A percentile compares a stretch with the other conserved stretches of the same genome.
These are phyloP conservation scores for Nakazawaea pomicola DNA, from an alignment of 805 yeast genomes.

Conservation along the genomic window DNA sequence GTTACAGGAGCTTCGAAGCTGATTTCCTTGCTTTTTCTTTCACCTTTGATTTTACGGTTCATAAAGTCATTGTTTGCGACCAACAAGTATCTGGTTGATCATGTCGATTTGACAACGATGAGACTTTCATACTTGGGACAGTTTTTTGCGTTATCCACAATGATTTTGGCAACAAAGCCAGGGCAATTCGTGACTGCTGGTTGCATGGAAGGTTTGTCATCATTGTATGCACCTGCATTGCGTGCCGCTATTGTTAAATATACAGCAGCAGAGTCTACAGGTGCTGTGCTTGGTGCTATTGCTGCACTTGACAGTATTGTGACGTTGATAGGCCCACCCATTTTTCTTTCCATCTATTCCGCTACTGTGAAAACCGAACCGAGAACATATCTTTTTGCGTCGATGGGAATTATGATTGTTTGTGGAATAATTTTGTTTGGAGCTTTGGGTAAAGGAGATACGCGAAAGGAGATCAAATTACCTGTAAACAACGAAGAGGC, in stretches of 20 bases:
- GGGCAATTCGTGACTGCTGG: conserved; percentile 25
- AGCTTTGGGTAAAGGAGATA: not conserved
- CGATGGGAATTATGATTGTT: conserved; percentile 13
- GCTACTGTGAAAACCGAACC: conserved; percentile 28
- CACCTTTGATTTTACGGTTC: conserved; percentile 36
- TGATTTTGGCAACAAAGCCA: conserved; percentile 24
- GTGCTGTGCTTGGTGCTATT: conserved; percentile 61
- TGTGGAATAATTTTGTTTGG: not conserved
- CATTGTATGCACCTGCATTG: conserved; percentile 44
- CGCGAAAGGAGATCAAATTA: not conserved
- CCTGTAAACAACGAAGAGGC: not conserved
- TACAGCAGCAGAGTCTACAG: conserved; percentile 45
- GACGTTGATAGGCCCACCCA: conserved; percentile 38
- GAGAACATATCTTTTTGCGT: conserved; percentile 25
- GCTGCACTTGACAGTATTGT: conserved; percentile 45
- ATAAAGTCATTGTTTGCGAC: conserved; percentile 29
- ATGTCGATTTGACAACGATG: conserved; percentile 38
- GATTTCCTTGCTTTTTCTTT: conserved; percentile 33
- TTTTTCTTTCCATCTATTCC: conserved; percentile 36
- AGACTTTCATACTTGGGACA: conserved; percentile 22
- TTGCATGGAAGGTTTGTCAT: conserved; percentile 35
- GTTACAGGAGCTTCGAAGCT: conserved; percentile 42
- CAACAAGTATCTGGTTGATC: conserved; percentile 37
- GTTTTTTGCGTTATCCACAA: conserved; percentile 26
- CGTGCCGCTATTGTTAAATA: conserved; percentile 49